Percentiles rank a stretch among this genome's conserved stretches.
Evolutionary conservation across 2,329 filamentous ascomycete genomes (phyloP).

Genomic region (Annulohypoxylon truncatum): DNA sequence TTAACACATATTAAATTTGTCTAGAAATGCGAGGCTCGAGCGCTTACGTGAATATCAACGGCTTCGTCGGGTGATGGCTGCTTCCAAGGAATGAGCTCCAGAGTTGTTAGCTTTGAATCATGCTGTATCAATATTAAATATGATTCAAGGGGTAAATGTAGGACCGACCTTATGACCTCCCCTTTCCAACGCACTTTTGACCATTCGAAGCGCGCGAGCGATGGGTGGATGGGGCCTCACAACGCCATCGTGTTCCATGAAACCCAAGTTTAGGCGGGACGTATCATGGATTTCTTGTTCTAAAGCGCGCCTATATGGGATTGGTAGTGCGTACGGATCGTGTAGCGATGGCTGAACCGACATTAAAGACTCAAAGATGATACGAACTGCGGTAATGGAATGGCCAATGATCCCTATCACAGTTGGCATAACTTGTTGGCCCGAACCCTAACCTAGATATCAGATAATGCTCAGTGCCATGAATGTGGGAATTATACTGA

Average conservation of each 20-base stretch:
- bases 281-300: neutral
- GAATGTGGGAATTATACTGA: neutral
- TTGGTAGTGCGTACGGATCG: neutral
- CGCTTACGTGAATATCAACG: neutral
- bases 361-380: neutral
- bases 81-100: slow-evolving; percentile 2
- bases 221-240: slow-evolving; percentile 6
- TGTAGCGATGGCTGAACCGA: neutral
- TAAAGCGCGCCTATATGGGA: neutral
- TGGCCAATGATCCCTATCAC: neutral
- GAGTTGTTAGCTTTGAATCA: neutral
- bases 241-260: slow-evolving; percentile 4
- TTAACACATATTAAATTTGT: neutral
- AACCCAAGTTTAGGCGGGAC: neutral
- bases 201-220: neutral
- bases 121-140: too few species aligned
- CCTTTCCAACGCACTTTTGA: neutral
- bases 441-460: neutral
- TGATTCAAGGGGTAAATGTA: too few species aligned
- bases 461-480: neutral
- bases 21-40: too few species aligned
- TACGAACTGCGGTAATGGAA: neutral
- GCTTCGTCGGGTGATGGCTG: neutral
- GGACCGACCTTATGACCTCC: slow-evolving; percentile 6
- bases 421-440: slow-evolving; percentile 1